These are phyloP conservation scores for Leccinum proliferum DNA, from an alignment of 1,284 basidiomycete species.

Conservation along the genomic window DNA sequence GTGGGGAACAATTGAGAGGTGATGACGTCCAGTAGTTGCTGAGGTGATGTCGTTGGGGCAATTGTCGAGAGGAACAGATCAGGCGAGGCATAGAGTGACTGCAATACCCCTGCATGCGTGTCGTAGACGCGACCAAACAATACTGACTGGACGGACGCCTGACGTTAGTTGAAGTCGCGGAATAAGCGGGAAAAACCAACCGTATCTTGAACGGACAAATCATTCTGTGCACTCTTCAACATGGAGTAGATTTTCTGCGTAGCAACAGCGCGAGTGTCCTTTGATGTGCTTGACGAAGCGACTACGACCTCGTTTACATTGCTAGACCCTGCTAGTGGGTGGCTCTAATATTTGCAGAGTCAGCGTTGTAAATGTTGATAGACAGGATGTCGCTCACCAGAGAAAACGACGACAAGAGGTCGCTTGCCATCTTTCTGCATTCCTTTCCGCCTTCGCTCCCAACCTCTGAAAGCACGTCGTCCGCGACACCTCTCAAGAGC, in stretches of 20 bases:
- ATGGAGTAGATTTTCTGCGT: constrained; percentile 44
- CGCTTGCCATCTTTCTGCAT: constrained; percentile 39
- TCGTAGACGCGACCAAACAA: constrained; percentile 66
- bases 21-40: constrained; percentile 47
- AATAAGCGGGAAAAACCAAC: constrained; percentile 2
- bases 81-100: constrained; percentile 57
- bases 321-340: constrained; percentile 27
- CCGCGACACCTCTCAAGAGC: constrained; percentile 38
- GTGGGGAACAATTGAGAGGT: constrained; percentile 36
- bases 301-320: constrained; percentile 43
- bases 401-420: constrained; percentile 50
- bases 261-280: constrained; percentile 44
- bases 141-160: constrained; percentile 49
- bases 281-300: constrained; percentile 48
- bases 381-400: constrained; percentile 33
- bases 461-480: constrained; percentile 32
- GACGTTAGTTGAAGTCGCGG: constrained; percentile 1
- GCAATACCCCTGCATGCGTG: constrained; percentile 51
- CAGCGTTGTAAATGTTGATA: not conserved
- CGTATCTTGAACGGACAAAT: constrained; percentile 33
- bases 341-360: constrained; percentile 13
- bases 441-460: constrained; percentile 32
- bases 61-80: constrained; percentile 40
- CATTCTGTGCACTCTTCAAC: constrained; percentile 20
- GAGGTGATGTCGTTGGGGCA: constrained; percentile 22